These are phyloP conservation scores for Cystofilobasidium bisporidii DNA, from an alignment of 768 basidiomycete genomes.

Conservation along the genomic window DNA sequence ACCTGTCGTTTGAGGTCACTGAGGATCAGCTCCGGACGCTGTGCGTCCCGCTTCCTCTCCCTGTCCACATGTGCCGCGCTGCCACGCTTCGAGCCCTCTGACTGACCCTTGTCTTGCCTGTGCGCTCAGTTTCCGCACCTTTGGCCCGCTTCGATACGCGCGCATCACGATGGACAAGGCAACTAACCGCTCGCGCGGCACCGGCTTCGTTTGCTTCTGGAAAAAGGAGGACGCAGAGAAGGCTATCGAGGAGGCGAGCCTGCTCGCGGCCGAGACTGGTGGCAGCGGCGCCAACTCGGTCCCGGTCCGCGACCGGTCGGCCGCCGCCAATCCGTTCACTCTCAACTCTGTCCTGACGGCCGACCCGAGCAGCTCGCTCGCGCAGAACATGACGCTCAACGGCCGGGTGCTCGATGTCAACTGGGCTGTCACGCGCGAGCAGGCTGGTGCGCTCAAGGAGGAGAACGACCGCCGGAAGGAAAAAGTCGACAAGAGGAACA, in stretches of 20 bases:
- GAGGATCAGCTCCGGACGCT: conserved; percentile 81
- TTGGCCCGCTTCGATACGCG: conserved; percentile 86
- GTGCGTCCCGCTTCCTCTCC: conserved; percentile 47
- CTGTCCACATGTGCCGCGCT: too few relatives aligned
- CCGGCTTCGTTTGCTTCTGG: conserved; percentile 97
- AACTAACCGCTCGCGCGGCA: conserved; percentile 81
- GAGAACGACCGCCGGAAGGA: conserved; percentile 72
- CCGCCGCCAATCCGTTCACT: conserved; percentile 57
- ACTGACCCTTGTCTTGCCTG: neutral
- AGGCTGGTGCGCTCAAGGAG: conserved; percentile 78
- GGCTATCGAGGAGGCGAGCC: conserved; percentile 68
- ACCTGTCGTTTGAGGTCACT: conserved; percentile 81
- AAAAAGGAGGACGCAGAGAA: conserved; percentile 79
- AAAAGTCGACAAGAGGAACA: conserved; percentile 88
- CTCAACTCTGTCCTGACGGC: conserved; percentile 82
- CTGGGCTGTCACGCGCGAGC: conserved; percentile 79
- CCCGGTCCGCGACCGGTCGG: conserved; percentile 27
- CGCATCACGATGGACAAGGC: conserved; percentile 74
- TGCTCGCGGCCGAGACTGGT: conserved; percentile 56
- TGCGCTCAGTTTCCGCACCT: conserved; percentile 84
- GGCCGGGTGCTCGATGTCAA: conserved; percentile 86
- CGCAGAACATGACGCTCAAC: conserved; percentile 73
- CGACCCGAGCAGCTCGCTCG: conserved; percentile 78
- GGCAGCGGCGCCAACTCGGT: conserved; percentile 42
- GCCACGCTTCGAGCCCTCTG: too few relatives aligned